Conservation (phyloP, 2,329 filamentous ascomycete species). For the Stachybotrys chlorohalonatus region DNA sequence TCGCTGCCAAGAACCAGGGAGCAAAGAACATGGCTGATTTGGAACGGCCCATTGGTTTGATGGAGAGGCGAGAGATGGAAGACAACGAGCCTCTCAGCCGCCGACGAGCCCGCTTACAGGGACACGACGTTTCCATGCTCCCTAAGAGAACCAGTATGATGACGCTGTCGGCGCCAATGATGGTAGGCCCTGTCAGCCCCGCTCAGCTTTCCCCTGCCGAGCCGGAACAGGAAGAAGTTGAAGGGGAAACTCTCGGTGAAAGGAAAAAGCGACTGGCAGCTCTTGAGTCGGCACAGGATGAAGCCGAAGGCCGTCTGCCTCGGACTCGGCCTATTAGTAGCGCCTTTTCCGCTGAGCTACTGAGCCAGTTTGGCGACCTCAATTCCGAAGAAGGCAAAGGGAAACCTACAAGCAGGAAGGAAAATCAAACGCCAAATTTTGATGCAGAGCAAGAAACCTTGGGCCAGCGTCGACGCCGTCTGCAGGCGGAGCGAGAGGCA, state of each 20-base stretch:
- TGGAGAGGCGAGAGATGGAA: slow-evolving; percentile 76
- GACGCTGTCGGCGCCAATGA: slow-evolving; percentile 23
- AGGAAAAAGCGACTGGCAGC: slow-evolving; percentile 56
- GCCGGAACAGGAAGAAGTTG: slow-evolving; percentile 47
- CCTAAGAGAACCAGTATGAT: slow-evolving; percentile 36
- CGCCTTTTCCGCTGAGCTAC: slow-evolving; percentile 60
- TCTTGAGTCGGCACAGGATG: slow-evolving; percentile 47
- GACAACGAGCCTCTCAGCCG: slow-evolving; percentile 84
- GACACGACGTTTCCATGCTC: slow-evolving; percentile 39
- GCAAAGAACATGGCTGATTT: slow-evolving; percentile 42
- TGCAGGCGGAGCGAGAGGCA: slow-evolving; percentile 62
- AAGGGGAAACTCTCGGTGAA: slow-evolving; percentile 57
- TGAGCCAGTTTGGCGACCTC: slow-evolving; percentile 52
- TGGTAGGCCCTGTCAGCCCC: slow-evolving; percentile 8
- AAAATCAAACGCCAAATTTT: slow-evolving; percentile 26
- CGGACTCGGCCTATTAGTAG: slow-evolving; percentile 50
- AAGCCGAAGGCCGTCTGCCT: slow-evolving; percentile 35
- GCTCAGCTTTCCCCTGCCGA: slow-evolving; percentile 20
- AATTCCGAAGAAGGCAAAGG: slow-evolving; percentile 31
- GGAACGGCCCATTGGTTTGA: slow-evolving; percentile 60
- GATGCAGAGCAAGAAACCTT: slow-evolving; percentile 62
- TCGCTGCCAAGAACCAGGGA: slow-evolving; percentile 54
- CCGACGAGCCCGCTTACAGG: slow-evolving; percentile 66
- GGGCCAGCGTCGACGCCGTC: slow-evolving; percentile 63
- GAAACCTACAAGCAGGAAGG: slow-evolving; percentile 24